Conservation (phyloP, 306 rosid species). For the Corylus heterophylla region DNA sequence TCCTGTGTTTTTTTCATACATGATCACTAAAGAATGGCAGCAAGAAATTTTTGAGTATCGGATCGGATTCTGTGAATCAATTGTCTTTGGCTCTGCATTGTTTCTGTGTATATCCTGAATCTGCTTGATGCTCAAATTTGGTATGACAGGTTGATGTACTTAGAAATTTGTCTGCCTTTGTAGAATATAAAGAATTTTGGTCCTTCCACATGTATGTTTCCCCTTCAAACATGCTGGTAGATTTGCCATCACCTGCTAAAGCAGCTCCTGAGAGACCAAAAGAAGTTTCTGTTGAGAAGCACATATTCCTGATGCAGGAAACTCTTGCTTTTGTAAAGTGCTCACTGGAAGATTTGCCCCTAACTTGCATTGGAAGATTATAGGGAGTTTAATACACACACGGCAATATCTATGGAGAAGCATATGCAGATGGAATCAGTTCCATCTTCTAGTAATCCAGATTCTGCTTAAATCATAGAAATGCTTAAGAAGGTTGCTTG, state of each 20-base stretch:
- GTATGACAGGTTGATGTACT: background rate
- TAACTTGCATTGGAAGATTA: background rate
- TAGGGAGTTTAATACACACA: background rate
- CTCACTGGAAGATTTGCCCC: background rate
- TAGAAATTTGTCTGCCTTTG: background rate
- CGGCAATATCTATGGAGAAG: no score
- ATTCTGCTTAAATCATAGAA: no score
- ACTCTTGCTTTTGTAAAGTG: background rate
- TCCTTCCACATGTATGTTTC: constrained; percentile 96
- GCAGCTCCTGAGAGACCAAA: constrained; percentile 56
- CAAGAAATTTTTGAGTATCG: background rate
- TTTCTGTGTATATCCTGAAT: background rate
- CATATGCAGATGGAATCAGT: no score
- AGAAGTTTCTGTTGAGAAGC: constrained; percentile 63
- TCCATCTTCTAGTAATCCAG: background rate
- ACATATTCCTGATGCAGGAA: constrained; percentile 44
- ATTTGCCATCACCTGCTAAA: constrained; percentile 57
- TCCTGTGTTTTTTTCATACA: background rate
- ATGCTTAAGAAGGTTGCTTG: background rate
- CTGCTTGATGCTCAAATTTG: background rate
- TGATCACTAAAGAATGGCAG: background rate
- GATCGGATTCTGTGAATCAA: background rate
- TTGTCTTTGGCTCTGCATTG: background rate
- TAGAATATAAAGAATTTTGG: no score
- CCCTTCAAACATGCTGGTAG: constrained; percentile 69